Percentiles rank a stretch among this genome's conserved stretches.
Conservation (phyloP, 1,284 basidiomycete genomes). For the Tylopilus sp. region DNA sequence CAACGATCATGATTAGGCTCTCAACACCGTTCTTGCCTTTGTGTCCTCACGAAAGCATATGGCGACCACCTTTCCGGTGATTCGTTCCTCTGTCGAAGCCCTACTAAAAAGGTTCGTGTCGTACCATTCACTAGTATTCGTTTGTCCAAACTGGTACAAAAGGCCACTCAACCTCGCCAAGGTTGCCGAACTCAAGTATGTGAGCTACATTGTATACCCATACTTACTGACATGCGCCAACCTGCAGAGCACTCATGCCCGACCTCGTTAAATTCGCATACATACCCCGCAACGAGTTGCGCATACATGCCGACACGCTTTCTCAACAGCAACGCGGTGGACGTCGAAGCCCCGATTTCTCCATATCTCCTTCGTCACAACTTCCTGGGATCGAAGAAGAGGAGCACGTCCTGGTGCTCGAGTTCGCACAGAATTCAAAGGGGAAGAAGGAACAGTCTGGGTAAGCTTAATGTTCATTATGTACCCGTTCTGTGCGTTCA, state of each 20-base stretch:
- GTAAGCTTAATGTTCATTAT: constrained; percentile 28
- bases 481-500: neutral
- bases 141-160: constrained; percentile 18
- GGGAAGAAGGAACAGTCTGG: constrained; percentile 49
- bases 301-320: constrained; percentile 61
- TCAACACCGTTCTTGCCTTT: constrained; percentile 93
- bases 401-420: constrained; percentile 80
- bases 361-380: constrained; percentile 34
- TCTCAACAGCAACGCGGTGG: constrained; percentile 34
- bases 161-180: constrained; percentile 85
- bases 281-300: constrained; percentile 74
- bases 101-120: constrained; percentile 74
- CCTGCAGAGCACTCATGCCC: constrained; percentile 78
- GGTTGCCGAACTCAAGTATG: constrained; percentile 89
- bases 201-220: neutral
- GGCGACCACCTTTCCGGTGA: constrained; percentile 82
- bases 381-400: constrained; percentile 48
- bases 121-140: neutral
- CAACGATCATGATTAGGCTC: constrained; percentile 61
- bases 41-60: constrained; percentile 87
- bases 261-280: constrained; percentile 88
- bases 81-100: constrained; percentile 83
- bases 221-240: constrained; percentile 2
- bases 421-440: constrained; percentile 71
- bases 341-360: constrained; percentile 54